These are phyloP conservation scores for Colletotrichum higginsianum DNA, from an alignment of 2,329 filamentous ascomycete genomes.

Conservation along the genomic window DNA sequence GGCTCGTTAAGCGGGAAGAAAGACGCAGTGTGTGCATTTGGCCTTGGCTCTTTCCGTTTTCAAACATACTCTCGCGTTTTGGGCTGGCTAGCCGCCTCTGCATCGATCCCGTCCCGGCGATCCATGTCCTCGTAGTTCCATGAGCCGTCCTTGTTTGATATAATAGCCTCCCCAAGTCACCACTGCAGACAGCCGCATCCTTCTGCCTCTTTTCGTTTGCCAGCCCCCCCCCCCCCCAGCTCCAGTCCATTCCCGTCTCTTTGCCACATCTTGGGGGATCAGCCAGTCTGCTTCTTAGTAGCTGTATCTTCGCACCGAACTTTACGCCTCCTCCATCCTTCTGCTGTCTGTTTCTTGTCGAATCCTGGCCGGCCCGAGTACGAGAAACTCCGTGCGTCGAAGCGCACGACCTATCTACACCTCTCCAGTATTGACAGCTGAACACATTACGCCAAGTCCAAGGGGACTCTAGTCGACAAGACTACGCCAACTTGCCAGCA, in stretches of 20 bases:
- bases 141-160: constrained; percentile 24
- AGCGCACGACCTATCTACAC: constrained; percentile 30
- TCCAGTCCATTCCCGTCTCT: neutral
- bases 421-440: constrained; percentile 34
- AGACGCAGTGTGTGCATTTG: constrained; percentile 27
- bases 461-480: constrained; percentile 26
- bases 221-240: constrained; percentile 19
- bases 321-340: neutral
- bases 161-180: constrained; percentile 31
- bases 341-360: neutral
- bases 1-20: constrained; percentile 34
- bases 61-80: constrained; percentile 30
- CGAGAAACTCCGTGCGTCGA: constrained; percentile 11
- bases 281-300: neutral
- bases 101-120: constrained; percentile 34
- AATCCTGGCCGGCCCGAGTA: constrained; percentile 1
- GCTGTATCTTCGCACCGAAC: constrained; percentile 4
- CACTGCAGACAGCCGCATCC: neutral
- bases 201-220: neutral
- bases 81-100: constrained; percentile 31
- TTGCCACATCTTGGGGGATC: constrained; percentile 14
- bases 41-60: constrained; percentile 41
- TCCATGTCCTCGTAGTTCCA: constrained; percentile 22
- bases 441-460: constrained; percentile 34
- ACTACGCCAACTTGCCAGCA: neutral